Percentiles rank a stretch among this genome's conserved stretches.
Conservation (phyloP, 495 filamentous ascomycete genomes). For the Mytilinidion resinicola region DNA sequence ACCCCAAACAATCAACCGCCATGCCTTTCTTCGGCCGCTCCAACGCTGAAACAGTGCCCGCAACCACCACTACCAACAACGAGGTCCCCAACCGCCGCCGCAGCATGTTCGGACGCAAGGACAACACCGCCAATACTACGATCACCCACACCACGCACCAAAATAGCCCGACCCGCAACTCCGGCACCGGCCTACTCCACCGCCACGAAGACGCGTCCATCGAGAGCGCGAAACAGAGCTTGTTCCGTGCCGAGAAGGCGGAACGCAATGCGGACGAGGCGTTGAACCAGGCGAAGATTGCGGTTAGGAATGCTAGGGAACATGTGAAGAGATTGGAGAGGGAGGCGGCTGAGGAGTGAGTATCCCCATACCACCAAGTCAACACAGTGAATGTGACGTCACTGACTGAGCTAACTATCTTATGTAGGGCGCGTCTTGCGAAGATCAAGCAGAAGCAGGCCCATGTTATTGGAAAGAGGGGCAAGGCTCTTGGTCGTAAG, state of each 20-base stretch:
- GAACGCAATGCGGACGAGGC: conserved; percentile 59
- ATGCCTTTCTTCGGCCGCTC: conserved; percentile 29
- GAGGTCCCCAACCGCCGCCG: conserved; percentile 35
- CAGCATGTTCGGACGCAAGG: conserved; percentile 42
- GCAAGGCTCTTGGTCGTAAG: conserved; percentile 60
- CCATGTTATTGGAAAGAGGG: conserved; percentile 55
- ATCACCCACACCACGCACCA: conserved; percentile 21
- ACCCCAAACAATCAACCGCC: background rate
- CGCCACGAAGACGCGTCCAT: conserved; percentile 53
- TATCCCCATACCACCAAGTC: background rate
- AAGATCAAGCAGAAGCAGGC: conserved; percentile 64
- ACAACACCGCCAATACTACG: conserved; percentile 28
- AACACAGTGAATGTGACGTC: background rate
- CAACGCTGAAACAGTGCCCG: conserved; percentile 2
- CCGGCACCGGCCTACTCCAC: conserved; percentile 42
- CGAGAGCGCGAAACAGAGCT: conserved; percentile 49
- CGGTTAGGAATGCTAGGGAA: conserved; percentile 55
- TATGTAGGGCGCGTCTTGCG: conserved; percentile 44
- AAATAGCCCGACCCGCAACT: conserved; percentile 8
- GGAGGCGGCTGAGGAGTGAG: conserved; percentile 56
- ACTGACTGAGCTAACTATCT: background rate
- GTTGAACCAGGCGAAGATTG: conserved; percentile 47
- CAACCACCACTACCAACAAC: conserved; percentile 4
- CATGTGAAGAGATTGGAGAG: conserved; percentile 57
- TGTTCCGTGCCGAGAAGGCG: conserved; percentile 52